These are phyloP conservation scores for Rhodotorula sphaerocarpa DNA, from an alignment of 768 basidiomycete genomes.

Conservation along the genomic window DNA sequence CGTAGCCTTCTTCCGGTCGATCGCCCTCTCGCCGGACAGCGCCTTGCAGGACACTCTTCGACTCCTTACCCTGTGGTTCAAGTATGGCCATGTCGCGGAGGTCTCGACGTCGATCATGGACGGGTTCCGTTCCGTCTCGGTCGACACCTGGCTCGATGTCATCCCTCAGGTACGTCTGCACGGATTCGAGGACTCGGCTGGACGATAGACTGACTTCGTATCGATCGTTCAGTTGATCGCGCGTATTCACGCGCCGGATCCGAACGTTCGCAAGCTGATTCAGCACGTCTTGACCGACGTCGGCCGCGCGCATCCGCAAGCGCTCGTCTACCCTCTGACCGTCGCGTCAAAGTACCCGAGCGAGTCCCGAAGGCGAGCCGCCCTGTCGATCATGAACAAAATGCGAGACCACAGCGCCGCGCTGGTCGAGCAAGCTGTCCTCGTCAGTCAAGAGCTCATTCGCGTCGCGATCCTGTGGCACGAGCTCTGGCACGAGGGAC, in stretches of 20 bases:
- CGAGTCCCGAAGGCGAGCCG: conserved; percentile 66
- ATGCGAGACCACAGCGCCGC: conserved; percentile 83
- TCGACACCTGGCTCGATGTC: conserved; percentile 98
- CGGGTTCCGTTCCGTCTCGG: conserved; percentile 79
- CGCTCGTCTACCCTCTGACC: conserved; percentile 81
- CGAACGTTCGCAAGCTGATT: conserved; percentile 78
- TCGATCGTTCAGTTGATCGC: conserved; percentile 81
- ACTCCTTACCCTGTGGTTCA: conserved; percentile 93
- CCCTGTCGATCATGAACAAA: conserved; percentile 74
- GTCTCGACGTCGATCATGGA: conserved; percentile 80
- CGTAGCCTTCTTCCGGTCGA: conserved; percentile 74
- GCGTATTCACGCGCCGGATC: conserved; percentile 87
- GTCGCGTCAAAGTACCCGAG: conserved; percentile 96
- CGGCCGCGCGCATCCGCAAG: conserved; percentile 94
- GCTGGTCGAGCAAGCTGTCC: conserved; percentile 79
- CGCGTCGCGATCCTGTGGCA: conserved; percentile 98
- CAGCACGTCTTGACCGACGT: conserved; percentile 80
- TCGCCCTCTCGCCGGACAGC: conserved; percentile 77
- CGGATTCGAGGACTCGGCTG: too few species aligned
- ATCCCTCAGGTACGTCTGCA: conserved; percentile 70
- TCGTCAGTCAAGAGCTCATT: conserved; percentile 90
- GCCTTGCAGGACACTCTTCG: conserved; percentile 90
- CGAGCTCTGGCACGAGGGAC: conserved; percentile 94
- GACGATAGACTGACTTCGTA: too few species aligned
- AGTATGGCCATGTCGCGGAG: conserved; percentile 80